phyloP scores from a whole-genome alignment of 352 stramenopile species.

The Globisporangium paroecandrum region DNA sequence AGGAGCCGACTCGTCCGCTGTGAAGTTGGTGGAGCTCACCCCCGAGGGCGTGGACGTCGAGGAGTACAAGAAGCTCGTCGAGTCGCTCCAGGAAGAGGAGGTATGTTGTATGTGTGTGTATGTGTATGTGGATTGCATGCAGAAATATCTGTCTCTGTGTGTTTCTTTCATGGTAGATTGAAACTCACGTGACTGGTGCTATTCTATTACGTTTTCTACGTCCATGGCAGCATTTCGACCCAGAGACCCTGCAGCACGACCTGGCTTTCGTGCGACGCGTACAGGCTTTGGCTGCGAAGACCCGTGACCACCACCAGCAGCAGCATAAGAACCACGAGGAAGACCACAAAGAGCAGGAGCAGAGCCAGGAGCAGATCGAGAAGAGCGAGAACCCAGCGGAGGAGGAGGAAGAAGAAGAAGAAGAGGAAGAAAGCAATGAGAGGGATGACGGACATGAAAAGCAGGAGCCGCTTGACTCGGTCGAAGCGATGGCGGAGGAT shows the following conservation, averaged over 20 bases:
- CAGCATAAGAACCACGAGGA: constrained; percentile 20
- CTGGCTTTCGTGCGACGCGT: constrained; percentile 58
- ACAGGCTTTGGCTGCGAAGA: constrained; percentile 50
- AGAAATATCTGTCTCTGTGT: constrained; percentile 1
- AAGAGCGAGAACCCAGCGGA: background rate
- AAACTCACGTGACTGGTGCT: background rate
- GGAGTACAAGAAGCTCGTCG: constrained; percentile 49
- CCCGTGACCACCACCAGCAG: constrained; percentile 28
- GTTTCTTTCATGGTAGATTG: background rate
- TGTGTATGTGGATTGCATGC: background rate
- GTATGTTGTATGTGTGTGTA: constrained; percentile 13
- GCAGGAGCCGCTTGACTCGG: background rate
- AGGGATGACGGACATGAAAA: background rate
- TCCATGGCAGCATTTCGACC: constrained; percentile 40
- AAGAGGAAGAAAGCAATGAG: background rate
- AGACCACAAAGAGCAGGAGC: background rate
- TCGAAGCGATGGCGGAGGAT: constrained; percentile 1
- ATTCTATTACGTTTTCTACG: background rate
- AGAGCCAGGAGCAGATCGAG: background rate
- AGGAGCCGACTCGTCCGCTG: background rate
- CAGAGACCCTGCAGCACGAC: constrained; percentile 41
- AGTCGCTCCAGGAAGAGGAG: constrained; percentile 47
- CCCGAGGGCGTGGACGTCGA: constrained; percentile 19
- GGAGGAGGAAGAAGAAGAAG: background rate
- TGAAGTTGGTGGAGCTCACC: background rate